Percentiles rank a stretch among this genome's conserved stretches.
phyloP scores from a whole-genome alignment of 129 eudicot genomes.

The Scalesia atractyloides region DNA sequence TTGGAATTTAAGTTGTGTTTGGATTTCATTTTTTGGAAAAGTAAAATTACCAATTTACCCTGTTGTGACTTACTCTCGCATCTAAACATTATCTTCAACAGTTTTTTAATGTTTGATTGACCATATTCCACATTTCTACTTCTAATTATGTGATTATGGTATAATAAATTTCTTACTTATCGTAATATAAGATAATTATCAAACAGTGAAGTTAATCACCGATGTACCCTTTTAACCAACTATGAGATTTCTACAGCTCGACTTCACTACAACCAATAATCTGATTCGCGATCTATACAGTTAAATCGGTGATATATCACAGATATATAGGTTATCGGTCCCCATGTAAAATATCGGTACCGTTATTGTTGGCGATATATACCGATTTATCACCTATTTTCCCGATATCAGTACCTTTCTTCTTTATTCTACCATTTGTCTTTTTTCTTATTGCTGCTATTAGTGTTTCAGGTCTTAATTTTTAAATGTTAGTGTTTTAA shows the following conservation, averaged over 20 bases:
- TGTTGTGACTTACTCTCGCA: neutral
- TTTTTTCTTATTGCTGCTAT: no score
- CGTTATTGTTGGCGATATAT: no score
- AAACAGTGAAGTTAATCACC: neutral
- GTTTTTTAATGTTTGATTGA: neutral
- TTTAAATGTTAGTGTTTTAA: no score
- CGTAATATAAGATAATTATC: neutral
- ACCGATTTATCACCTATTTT: no score
- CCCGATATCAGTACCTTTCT: no score
- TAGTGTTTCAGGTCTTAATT: no score
- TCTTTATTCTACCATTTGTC: no score
- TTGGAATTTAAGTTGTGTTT: neutral
- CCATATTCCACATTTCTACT: conserved; percentile 6
- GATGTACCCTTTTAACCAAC: neutral
- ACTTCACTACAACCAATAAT: neutral
- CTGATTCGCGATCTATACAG: neutral
- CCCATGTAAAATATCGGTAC: no score
- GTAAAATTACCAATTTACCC: neutral
- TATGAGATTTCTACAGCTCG: neutral
- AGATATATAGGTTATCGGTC: no score
- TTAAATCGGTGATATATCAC: no score
- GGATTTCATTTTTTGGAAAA: neutral
- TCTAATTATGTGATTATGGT: neutral
- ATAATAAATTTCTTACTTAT: neutral
- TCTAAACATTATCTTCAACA: neutral